These are phyloP conservation scores for Magnusiomyces magnusii DNA, from an alignment of 1,139 yeast species.

Conservation along the genomic window DNA sequence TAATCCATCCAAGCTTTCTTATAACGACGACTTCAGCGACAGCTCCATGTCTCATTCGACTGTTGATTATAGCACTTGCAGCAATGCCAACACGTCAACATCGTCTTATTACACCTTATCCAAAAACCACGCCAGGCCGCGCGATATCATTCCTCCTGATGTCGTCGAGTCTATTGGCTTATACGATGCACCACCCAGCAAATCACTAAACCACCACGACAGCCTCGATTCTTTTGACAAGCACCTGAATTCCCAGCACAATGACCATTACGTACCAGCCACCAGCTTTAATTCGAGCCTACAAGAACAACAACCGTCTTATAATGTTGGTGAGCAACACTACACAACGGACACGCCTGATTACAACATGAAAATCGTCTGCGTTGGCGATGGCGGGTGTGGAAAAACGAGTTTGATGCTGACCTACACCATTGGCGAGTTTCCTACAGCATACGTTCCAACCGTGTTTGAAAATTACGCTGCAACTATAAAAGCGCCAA, in stretches of 20 bases:
- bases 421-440: constrained; percentile 70
- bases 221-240: too few relatives aligned
- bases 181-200: too few relatives aligned
- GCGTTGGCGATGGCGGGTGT: constrained; percentile 91
- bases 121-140: too few relatives aligned
- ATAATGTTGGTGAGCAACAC: not conserved
- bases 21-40: too few relatives aligned
- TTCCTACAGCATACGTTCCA: constrained; percentile 72
- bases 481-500: constrained; percentile 52
- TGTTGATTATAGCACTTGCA: not conserved
- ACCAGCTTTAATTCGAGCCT: too few relatives aligned
- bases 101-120: too few relatives aligned
- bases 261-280: too few relatives aligned
- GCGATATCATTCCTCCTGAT: too few relatives aligned
- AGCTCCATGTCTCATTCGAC: not conserved
- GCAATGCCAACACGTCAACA: not conserved
- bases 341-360: constrained; percentile 17
- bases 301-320: not conserved
- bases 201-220: too few relatives aligned
- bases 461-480: constrained; percentile 84
- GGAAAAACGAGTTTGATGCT: constrained; percentile 86
- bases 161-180: too few relatives aligned
- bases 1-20: too few relatives aligned
- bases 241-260: too few relatives aligned
- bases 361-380: constrained; percentile 44